Evolutionary conservation across 1,284 basidiomycete species (phyloP).

Genomic region (Paramarasmius palmivorus): DNA sequence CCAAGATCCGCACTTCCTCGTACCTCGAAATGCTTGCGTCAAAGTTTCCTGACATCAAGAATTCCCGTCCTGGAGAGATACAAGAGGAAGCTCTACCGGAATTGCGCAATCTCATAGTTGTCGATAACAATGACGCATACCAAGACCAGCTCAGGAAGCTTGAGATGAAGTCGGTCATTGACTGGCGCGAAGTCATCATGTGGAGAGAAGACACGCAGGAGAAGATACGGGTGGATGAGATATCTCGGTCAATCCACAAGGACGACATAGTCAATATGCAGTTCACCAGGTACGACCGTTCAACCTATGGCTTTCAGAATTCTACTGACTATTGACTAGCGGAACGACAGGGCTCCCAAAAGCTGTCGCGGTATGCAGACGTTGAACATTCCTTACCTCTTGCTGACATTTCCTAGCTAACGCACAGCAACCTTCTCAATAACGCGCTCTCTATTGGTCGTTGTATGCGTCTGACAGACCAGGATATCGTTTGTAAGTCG

Average conservation of each 20-base stretch:
- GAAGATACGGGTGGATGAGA: constrained; percentile 38
- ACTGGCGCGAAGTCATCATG: constrained; percentile 67
- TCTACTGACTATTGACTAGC: constrained; percentile 34
- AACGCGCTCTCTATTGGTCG: constrained; percentile 73
- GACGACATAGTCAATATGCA: constrained; percentile 82
- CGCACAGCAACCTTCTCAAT: constrained; percentile 77
- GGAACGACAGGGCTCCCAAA: constrained; percentile 81
- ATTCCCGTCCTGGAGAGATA: constrained; percentile 55
- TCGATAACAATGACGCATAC: constrained; percentile 57
- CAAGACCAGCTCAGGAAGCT: constrained; percentile 38
- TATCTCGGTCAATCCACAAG: constrained; percentile 41
- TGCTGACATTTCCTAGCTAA: constrained; percentile 47
- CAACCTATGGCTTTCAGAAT: no score
- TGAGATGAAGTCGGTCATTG: constrained; percentile 51
- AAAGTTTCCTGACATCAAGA: constrained; percentile 59
- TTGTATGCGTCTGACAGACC: constrained; percentile 65
- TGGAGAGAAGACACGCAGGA: constrained; percentile 58
- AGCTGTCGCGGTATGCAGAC: constrained; percentile 66
- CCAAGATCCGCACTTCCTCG: constrained; percentile 63
- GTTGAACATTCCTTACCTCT: neutral
- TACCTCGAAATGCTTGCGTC: constrained; percentile 62
- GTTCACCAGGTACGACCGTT: constrained; percentile 68
- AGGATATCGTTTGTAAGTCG: constrained; percentile 66
- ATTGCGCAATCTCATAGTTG: constrained; percentile 67
- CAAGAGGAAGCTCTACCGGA: constrained; percentile 60